phyloP scores from a whole-genome alignment of 257 asterid species.

The Nicotiana knightiana region DNA sequence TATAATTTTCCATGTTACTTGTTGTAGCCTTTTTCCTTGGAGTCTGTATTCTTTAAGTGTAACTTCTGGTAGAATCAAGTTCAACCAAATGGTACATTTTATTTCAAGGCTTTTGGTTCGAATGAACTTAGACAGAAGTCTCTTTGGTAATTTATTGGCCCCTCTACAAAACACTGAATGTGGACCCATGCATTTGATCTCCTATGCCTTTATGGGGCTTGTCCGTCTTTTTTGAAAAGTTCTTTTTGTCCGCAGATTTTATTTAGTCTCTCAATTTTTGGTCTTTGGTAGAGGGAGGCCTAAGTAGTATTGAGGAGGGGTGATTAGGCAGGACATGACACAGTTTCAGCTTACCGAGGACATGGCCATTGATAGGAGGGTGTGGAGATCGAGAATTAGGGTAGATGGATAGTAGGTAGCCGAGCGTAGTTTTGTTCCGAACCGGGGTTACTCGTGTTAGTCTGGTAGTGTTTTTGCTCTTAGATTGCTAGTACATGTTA shows the following conservation, averaged over 20 bases:
- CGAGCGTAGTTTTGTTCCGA: too few species aligned
- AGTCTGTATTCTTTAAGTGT: not conserved
- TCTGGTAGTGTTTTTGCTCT: too few species aligned
- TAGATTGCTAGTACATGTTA: too few species aligned
- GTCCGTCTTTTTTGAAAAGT: not conserved
- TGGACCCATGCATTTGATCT: not conserved
- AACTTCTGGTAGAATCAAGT: not conserved
- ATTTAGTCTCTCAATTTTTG: not conserved
- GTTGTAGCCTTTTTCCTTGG: not conserved
- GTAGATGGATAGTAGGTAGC: too few species aligned
- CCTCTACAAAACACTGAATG: not conserved
- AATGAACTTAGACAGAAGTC: not conserved
- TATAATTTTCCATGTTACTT: slow-evolving; percentile 1
- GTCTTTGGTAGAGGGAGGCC: too few species aligned
- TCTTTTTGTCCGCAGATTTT: not conserved
- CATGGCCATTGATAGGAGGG: too few species aligned
- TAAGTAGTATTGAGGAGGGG: too few species aligned
- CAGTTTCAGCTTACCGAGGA: too few species aligned
- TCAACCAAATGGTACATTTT: not conserved
- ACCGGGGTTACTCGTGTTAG: too few species aligned
- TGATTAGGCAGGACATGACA: too few species aligned
- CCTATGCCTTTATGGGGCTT: not conserved
- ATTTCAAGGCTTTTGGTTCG: not conserved
- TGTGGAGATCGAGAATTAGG: too few species aligned
- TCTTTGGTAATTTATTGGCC: not conserved